Percentiles rank a stretch among this genome's conserved stretches.
Evolutionary conservation across 768 basidiomycete species (phyloP).

Genomic region (Stropharia rugosoannulata): DNA sequence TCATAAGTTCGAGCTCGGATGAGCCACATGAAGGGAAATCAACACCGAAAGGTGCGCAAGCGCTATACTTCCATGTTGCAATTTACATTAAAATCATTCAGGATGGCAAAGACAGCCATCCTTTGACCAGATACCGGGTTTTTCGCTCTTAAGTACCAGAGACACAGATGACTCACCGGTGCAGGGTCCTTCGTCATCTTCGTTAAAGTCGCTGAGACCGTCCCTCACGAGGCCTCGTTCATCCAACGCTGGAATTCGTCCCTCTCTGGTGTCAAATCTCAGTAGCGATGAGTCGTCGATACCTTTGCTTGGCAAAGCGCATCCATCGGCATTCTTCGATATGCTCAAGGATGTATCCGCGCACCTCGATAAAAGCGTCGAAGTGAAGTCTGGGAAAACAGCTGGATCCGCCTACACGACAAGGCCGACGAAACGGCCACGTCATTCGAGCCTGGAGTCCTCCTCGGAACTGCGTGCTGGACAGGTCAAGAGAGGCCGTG

Average conservation of each 20-base stretch:
- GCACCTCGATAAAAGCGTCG: slow-evolving; percentile 28
- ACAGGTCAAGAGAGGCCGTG: slow-evolving; percentile 7
- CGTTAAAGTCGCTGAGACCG: slow-evolving; percentile 5
- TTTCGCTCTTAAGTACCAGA: slow-evolving; percentile 15
- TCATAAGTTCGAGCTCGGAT: slow-evolving; percentile 15
- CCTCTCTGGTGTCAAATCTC: slow-evolving; percentile 5
- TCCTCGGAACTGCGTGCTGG: neutral
- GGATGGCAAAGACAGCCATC: slow-evolving; percentile 20
- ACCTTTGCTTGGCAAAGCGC: slow-evolving; percentile 17
- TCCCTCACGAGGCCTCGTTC: slow-evolving; percentile 11
- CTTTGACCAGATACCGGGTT: slow-evolving; percentile 19
- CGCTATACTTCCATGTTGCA: neutral
- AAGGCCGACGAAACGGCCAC: neutral
- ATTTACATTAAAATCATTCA: neutral
- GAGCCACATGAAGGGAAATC: slow-evolving; percentile 4
- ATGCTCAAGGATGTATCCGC: slow-evolving; percentile 35
- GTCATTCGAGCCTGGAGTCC: slow-evolving; percentile 5
- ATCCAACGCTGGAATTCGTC: neutral
- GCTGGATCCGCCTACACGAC: neutral
- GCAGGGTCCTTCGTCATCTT: neutral
- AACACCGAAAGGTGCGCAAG: slow-evolving; percentile 9
- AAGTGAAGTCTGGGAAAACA: slow-evolving; percentile 8
- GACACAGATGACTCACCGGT: neutral
- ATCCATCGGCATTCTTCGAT: slow-evolving; percentile 27
- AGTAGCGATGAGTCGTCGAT: slow-evolving; percentile 5